Conservation (phyloP, 495 filamentous ascomycete genomes). For the Penicillium odoratum region DNA sequence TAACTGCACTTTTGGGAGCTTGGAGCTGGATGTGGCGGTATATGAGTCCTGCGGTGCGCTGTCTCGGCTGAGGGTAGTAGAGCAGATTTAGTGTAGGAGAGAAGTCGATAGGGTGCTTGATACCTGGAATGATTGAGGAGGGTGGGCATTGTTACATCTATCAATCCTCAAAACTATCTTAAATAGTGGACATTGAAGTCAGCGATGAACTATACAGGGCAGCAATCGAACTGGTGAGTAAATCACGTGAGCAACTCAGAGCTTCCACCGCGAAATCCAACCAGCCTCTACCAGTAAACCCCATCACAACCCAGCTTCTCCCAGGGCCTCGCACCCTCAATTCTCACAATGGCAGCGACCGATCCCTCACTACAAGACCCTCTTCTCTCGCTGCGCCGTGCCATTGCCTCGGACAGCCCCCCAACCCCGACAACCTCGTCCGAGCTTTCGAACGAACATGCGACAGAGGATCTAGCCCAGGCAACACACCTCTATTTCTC, state of each 20-base stretch:
- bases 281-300: slow-evolving; percentile 7
- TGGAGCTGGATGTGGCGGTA: slow-evolving; percentile 41
- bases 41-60: slow-evolving; percentile 16
- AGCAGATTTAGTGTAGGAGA: too few species aligned
- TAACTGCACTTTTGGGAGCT: slow-evolving; percentile 38
- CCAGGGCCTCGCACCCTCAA: slow-evolving; percentile 14
- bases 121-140: too few species aligned
- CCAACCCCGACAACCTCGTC: slow-evolving; percentile 69
- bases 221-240: neutral
- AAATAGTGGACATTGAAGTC: too few species aligned
- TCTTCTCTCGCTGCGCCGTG: slow-evolving; percentile 74
- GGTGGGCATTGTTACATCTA: too few species aligned
- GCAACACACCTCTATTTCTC: slow-evolving; percentile 84
- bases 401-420: slow-evolving; percentile 65
- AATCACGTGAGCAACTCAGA: neutral
- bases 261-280: slow-evolving; percentile 16
- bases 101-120: too few species aligned
- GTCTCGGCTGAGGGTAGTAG: slow-evolving; percentile 1
- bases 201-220: too few species aligned
- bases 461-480: slow-evolving; percentile 61
- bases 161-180: too few species aligned
- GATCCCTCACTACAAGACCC: slow-evolving; percentile 60
- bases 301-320: slow-evolving; percentile 15
- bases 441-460: slow-evolving; percentile 49
- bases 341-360: slow-evolving; percentile 27